Evolutionary conservation across 1,139 yeast species (phyloP).

Genomic region (Kurtzmaniella quercitrusa): DNA sequence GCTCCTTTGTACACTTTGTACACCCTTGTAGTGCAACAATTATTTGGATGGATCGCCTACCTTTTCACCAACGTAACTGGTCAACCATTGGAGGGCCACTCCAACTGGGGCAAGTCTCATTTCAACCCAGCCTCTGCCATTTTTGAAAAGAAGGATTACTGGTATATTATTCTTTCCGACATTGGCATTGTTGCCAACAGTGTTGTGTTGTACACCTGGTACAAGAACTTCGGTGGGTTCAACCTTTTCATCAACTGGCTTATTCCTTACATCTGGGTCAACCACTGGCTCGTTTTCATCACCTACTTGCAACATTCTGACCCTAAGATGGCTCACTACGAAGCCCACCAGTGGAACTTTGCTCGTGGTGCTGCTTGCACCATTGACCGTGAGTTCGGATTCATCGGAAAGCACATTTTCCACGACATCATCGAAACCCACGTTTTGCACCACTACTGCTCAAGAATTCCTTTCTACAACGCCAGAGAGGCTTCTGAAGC

Average conservation of each 20-base stretch:
- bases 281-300: slow-evolving; percentile 63
- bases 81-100: slow-evolving; percentile 37
- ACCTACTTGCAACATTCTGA: slow-evolving; percentile 61
- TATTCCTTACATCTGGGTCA: slow-evolving; percentile 52
- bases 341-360: slow-evolving; percentile 54
- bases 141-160: slow-evolving; percentile 51
- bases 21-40: slow-evolving; percentile 46
- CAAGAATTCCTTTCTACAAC: slow-evolving; percentile 60
- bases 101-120: slow-evolving; percentile 35
- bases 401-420: slow-evolving; percentile 53
- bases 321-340: slow-evolving; percentile 55
- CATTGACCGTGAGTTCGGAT: slow-evolving; percentile 59
- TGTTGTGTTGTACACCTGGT: slow-evolving; percentile 45
- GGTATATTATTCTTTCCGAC: slow-evolving; percentile 52
- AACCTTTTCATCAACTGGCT: slow-evolving; percentile 48
- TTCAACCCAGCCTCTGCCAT: slow-evolving; percentile 52
- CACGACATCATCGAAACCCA: slow-evolving; percentile 65
- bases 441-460: slow-evolving; percentile 58
- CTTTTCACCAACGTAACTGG: slow-evolving; percentile 52
- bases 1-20: slow-evolving; percentile 48
- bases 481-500: slow-evolving; percentile 59
- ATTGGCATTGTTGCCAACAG: slow-evolving; percentile 44
- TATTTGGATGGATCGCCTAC: slow-evolving; percentile 50
- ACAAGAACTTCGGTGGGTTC: slow-evolving; percentile 43
- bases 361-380: slow-evolving; percentile 69